Base-by-base conservation (phyloP, 192 early-diverging fungal genomes). In the Coemansia nantahalensis region DNA sequence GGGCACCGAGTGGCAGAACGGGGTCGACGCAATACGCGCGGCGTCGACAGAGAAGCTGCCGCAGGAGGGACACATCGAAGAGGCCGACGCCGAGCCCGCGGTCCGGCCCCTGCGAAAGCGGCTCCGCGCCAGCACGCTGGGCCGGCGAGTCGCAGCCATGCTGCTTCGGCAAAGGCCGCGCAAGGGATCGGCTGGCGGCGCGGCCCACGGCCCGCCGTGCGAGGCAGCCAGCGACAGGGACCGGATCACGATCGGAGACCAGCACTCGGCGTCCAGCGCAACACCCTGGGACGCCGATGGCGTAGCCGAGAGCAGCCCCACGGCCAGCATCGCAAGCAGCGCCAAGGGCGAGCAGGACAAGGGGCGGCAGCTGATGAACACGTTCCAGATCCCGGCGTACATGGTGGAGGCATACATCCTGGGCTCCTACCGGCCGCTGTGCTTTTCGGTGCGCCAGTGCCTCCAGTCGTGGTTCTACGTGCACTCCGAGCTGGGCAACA, bases 401-500 rank as follows among this genome's bases (percentile, higher is more conserved):
- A 80, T 90, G 79, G 72, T 75, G 8, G 92, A 94, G 66, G 92
- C 91, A 48, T 66, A 78, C 45, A 93, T 97, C 54, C 72, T 76
- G 39, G 68, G 57, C 15, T 89, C 88, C 24, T 97, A 97, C 59
- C 79, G 95, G 21, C 82, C 83, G 16, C 79, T 86, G 43, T 78
- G 77, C 18, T 69, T 82, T 34, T 92, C 88, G 44, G 91, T 86
- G 51, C 39, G 9, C 0, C 84, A 79, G 45, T 97, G 93, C 57
- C 32, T 89, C 15, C 58, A 68, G 28, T 88, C 90, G 8, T 65
- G 95, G 54, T 78, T 81, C 8, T 94, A 89, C 58, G 63, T 94
- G 24, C 93, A 97, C 53, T 94, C 95, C 44, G 95, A 97, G 65
- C 86, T 84, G 42, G 93, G 90, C 26, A 97, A 97, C 60, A 88